Evolutionary conservation across 768 basidiomycete genomes (phyloP).

Genomic region (Suillus plorans): DNA sequence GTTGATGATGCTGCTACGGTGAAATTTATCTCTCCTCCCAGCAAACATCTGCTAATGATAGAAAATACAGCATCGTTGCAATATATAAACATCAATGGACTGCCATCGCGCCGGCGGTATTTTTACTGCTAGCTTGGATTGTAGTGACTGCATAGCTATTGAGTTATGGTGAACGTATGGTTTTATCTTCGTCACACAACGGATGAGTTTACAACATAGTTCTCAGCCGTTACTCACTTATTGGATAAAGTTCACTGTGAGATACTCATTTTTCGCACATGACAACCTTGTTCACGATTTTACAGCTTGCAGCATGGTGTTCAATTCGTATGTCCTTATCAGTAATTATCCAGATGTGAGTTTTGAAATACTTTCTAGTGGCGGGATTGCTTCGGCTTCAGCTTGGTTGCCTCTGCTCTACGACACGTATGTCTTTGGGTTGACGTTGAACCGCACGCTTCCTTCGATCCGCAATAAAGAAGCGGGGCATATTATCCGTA

Average conservation of each 20-base stretch:
- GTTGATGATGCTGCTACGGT: slow-evolving; percentile 47
- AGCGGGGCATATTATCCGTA: slow-evolving; percentile 19
- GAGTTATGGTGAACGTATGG: slow-evolving; percentile 47
- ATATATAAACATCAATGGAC: slow-evolving; percentile 13
- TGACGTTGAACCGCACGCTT: slow-evolving; percentile 34
- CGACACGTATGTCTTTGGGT: slow-evolving; percentile 35
- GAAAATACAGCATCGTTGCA: slow-evolving; percentile 13
- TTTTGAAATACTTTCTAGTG: slow-evolving; percentile 12
- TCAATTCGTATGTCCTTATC: slow-evolving; percentile 23
- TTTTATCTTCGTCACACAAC: background rate
- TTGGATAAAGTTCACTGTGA: slow-evolving; percentile 8
- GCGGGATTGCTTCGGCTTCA: slow-evolving; percentile 31
- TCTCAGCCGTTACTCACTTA: slow-evolving; percentile 14
- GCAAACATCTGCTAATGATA: background rate
- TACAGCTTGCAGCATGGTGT: slow-evolving; percentile 43
- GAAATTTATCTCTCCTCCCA: slow-evolving; percentile 7
- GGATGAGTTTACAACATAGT: slow-evolving; percentile 1
- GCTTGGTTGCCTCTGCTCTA: slow-evolving; percentile 43
- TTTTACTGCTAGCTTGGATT: slow-evolving; percentile 44
- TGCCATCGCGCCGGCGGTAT: slow-evolving; percentile 12
- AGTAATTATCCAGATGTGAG: background rate
- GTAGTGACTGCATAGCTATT: slow-evolving; percentile 56
- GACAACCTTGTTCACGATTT: slow-evolving; percentile 24
- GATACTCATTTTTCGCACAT: slow-evolving; percentile 14
- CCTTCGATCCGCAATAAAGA: slow-evolving; percentile 18